A percentile compares a stretch with the other conserved stretches of the same genome.
Conservation (phyloP, 257 asterid species). For the Parsonsia alboflavescens region DNA sequence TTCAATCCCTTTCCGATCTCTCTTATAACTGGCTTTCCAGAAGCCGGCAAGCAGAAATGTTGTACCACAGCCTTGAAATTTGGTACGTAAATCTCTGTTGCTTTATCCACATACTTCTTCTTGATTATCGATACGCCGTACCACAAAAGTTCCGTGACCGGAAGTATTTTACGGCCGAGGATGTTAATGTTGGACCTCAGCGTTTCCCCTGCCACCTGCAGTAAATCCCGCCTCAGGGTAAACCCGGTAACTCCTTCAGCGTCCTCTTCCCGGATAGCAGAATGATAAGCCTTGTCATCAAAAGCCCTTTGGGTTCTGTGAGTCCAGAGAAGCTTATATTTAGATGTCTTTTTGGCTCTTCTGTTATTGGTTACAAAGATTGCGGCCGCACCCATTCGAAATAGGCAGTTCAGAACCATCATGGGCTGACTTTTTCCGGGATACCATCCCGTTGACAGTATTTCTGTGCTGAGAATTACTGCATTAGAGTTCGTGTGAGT, state of each 20-base stretch:
- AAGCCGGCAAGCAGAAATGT: constrained; percentile 76
- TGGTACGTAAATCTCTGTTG: constrained; percentile 50
- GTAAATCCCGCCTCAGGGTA: constrained; percentile 43
- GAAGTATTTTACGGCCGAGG: constrained; percentile 54
- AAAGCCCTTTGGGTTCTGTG: constrained; percentile 62
- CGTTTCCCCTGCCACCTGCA: constrained; percentile 72
- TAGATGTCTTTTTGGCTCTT: constrained; percentile 30
- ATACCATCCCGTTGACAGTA: constrained; percentile 80
- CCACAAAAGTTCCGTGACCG: constrained; percentile 40
- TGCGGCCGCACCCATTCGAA: constrained; percentile 74
- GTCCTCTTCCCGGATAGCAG: constrained; percentile 75
- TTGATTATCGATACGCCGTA: constrained; percentile 31
- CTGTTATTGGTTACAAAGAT: constrained; percentile 48
- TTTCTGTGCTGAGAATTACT: constrained; percentile 71
- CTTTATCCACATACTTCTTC: constrained; percentile 40
- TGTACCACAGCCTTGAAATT: constrained; percentile 61
- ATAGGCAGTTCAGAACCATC: constrained; percentile 68
- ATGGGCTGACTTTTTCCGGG: constrained; percentile 52
- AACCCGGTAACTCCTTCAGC: constrained; percentile 68
- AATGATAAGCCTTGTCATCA: constrained; percentile 55
- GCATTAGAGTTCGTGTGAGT: constrained; percentile 44
- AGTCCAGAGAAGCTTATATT: constrained; percentile 48
- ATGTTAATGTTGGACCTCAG: constrained; percentile 48
- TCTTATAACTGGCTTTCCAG: constrained; percentile 58
- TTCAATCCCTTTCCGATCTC: constrained; percentile 43